Evolutionary conservation across 192 early-diverging fungal genomes (phyloP), one percentile per base, ranked within the genome.

Genomic region (Linnemannia hyalina): DNA sequence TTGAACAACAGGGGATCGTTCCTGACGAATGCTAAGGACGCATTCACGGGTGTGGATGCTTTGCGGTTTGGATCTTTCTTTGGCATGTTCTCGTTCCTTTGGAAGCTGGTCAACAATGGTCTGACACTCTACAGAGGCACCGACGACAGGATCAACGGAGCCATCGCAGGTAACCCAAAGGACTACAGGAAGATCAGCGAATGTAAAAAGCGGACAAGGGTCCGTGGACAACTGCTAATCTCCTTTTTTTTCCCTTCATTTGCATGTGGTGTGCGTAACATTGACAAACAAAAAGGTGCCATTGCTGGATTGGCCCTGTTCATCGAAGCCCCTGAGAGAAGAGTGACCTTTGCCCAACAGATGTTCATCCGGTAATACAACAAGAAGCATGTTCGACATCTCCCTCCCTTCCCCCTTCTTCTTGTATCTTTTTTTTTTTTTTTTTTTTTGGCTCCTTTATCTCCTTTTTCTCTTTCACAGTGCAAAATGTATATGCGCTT

Each of bases 31-130:
- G 63, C 81, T 1, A 74, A 77, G 47, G 76, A 83, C 20, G 82
- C 93, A 0, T 94, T 94, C 82, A 90, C 91, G 73, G 91, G 90
- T 7, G 68, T 55, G 1, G 92, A 93, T 73, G 88, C 94, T 2
- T 20, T 91, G 29, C 93, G 95, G 22, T 95, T 97, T 77, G 95
- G 91, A 18, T 82, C 85, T 9, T 94, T 94, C 90, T 90, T 97
- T 91, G 95, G 95, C 15, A 88, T 85, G 46, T 97, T 97, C 78
- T 90, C 95, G 20, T 91, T 95, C 44, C 60, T 94, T 26, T 97
- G 94, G 94, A 96, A 95, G 68, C 80, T 94, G 10, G 88, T 95
- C 74, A 94, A 93, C 79, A 95, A 95, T 82, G 80, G 88, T 11
- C 77, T 95, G 60, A 84, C 89, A 13, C 80, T 89, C 7, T 87